phyloP scores from a whole-genome alignment of 805 yeast species.

The Pichia gijzeniarum region DNA sequence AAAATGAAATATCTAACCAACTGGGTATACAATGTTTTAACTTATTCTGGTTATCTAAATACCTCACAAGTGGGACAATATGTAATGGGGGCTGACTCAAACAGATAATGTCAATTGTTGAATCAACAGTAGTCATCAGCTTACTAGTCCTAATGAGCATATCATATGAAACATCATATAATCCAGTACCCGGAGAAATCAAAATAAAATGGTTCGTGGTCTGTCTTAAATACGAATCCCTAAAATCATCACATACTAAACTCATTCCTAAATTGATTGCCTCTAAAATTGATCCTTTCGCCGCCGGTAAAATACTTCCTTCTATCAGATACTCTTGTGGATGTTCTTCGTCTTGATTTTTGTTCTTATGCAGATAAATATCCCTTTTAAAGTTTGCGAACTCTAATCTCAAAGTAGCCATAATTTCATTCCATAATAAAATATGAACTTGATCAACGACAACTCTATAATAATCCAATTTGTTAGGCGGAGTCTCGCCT shows the following conservation, averaged over 20 bases:
- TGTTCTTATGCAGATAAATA: conserved; percentile 44
- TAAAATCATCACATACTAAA: conserved; percentile 66
- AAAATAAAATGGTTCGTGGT: conserved; percentile 87
- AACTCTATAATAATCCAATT: conserved; percentile 80
- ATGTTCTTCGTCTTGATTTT: conserved; percentile 29
- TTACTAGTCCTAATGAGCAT: conserved; percentile 68
- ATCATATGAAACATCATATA: conserved; percentile 85
- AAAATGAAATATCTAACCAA: conserved; percentile 93
- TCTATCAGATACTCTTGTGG: conserved; percentile 36
- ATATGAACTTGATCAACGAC: conserved; percentile 94
- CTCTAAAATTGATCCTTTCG: conserved; percentile 84
- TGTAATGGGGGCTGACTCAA: conserved; percentile 88
- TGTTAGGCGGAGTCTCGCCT: conserved; percentile 63
- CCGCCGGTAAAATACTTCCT: conserved; percentile 74
- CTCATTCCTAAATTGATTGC: conserved; percentile 81
- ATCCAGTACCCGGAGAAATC: conserved; percentile 88
- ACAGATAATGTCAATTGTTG: conserved; percentile 84
- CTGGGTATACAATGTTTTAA: conserved; percentile 79
- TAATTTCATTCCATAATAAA: conserved; percentile 83
- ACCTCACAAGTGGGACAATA: conserved; percentile 82
- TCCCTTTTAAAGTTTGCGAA: conserved; percentile 78
- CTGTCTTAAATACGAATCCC: conserved; percentile 80
- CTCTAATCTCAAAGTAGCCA: conserved; percentile 80
- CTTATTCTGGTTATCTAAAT: conserved; percentile 43
- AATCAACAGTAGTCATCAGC: conserved; percentile 68